Conservation (phyloP, 257 asterid species). For the Solanum ahanhuiri region DNA sequence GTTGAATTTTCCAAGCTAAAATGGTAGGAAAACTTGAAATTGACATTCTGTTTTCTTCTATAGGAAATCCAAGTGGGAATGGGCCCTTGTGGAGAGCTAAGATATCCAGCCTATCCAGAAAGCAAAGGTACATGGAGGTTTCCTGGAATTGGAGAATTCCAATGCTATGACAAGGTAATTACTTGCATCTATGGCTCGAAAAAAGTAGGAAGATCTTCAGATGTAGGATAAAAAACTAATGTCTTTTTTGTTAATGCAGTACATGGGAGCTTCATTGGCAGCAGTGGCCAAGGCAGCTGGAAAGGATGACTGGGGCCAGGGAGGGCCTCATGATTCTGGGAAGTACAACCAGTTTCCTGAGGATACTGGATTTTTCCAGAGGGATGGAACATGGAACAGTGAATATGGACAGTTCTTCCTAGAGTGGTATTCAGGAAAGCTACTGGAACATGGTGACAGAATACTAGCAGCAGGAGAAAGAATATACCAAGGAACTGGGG, state of each 20-base stretch:
- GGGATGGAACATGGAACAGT: conserved; percentile 73
- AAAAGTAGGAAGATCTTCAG: neutral
- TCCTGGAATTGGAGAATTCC: conserved; percentile 92
- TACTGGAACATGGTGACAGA: conserved; percentile 73
- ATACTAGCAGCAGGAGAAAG: conserved; percentile 54
- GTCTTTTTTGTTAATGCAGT: conserved; percentile 27
- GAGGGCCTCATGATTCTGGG: conserved; percentile 87
- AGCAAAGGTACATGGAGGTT: conserved; percentile 85
- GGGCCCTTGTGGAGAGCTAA: conserved; percentile 97
- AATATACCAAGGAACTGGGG: conserved; percentile 64
- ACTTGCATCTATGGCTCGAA: neutral
- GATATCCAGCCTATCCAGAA: conserved; percentile 96
- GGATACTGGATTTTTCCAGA: conserved; percentile 66
- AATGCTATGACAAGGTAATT: conserved; percentile 77
- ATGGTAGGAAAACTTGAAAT: neutral
- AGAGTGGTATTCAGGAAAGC: conserved; percentile 70
- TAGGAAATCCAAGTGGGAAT: conserved; percentile 93
- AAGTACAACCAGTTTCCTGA: conserved; percentile 75
- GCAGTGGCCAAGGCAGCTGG: conserved; percentile 66
- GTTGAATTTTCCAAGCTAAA: neutral
- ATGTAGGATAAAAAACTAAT: neutral
- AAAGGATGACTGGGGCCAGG: conserved; percentile 63
- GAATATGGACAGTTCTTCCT: conserved; percentile 80
- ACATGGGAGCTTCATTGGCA: conserved; percentile 80
- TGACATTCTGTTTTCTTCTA: conserved; percentile 11